phyloP scores from a whole-genome alignment of 1,139 yeast genomes.

The Taiozyma sp. region DNA sequence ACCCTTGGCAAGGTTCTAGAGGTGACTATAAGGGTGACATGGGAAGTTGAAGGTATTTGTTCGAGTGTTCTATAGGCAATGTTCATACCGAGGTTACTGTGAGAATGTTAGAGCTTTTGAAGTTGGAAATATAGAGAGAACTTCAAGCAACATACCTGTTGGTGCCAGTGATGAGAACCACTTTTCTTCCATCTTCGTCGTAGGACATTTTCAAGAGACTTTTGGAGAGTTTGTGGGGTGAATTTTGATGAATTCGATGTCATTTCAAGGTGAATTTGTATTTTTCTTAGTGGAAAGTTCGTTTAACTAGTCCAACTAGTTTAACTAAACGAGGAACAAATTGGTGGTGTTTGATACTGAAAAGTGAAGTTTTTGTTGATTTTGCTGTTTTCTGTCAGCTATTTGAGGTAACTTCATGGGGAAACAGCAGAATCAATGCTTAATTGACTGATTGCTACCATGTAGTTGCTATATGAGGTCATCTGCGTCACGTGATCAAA shows the following conservation, averaged over 20 bases:
- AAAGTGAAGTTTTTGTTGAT: too few relatives aligned
- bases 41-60: constrained; percentile 42
- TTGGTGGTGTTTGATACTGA: too few relatives aligned
- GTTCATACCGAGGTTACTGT: constrained; percentile 76
- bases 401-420: too few relatives aligned
- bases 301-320: too few relatives aligned
- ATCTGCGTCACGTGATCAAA: too few relatives aligned
- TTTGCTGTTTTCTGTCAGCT: neutral
- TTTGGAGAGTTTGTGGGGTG: too few relatives aligned
- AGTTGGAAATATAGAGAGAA: too few relatives aligned
- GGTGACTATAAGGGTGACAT: constrained; percentile 77
- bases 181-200: constrained; percentile 25
- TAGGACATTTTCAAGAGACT: neutral
- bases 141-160: constrained; percentile 32
- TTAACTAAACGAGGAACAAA: too few relatives aligned
- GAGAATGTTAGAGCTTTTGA: neutral
- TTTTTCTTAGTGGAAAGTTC: neutral
- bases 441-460: too few relatives aligned
- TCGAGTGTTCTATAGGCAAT: constrained; percentile 76
- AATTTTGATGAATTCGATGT: too few relatives aligned
- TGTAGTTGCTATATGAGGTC: neutral
- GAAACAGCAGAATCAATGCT: neutral
- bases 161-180: constrained; percentile 60
- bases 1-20: constrained; percentile 85
- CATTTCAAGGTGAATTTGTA: neutral